These are phyloP conservation scores for Barnettozyma populi DNA, from an alignment of 805 yeast species.

Conservation along the genomic window DNA sequence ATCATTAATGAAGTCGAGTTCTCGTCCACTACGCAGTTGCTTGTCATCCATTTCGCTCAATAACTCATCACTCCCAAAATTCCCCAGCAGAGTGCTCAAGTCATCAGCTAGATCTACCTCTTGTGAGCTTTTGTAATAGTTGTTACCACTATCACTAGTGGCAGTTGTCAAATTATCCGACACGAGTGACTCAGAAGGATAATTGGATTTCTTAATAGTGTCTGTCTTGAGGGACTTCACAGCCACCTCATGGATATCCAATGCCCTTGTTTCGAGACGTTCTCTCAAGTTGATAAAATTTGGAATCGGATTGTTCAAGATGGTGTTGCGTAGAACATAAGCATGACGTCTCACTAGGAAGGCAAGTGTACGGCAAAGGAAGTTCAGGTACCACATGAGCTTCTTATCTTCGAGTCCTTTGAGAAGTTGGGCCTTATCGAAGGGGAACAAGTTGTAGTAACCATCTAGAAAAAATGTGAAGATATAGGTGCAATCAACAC, in stretches of 20 bases:
- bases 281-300: constrained; percentile 8
- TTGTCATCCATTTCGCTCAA: not conserved
- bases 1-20: constrained; percentile 9
- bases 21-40: not conserved
- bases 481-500: constrained; percentile 17
- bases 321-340: constrained; percentile 15
- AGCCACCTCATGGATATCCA: constrained; percentile 19
- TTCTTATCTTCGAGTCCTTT: constrained; percentile 7
- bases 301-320: constrained; percentile 21
- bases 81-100: not conserved
- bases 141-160: not conserved
- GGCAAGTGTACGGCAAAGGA: constrained; percentile 18
- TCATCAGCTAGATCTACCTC: not conserved
- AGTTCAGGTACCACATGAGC: constrained; percentile 13
- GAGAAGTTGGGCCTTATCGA: constrained; percentile 9
- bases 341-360: constrained; percentile 18
- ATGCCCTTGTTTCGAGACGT: constrained; percentile 16
- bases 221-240: constrained; percentile 15
- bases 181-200: constrained; percentile 15
- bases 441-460: constrained; percentile 11
- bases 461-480: constrained; percentile 22
- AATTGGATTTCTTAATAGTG: constrained; percentile 14
- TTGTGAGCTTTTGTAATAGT: constrained; percentile 5
- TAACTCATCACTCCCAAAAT: not conserved
- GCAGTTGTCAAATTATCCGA: not conserved